Percentiles rank a stretch among this genome's conserved stretches.
Conservation (phyloP, 495 filamentous ascomycete genomes). For the Penicillium ochrochloron region DNA sequence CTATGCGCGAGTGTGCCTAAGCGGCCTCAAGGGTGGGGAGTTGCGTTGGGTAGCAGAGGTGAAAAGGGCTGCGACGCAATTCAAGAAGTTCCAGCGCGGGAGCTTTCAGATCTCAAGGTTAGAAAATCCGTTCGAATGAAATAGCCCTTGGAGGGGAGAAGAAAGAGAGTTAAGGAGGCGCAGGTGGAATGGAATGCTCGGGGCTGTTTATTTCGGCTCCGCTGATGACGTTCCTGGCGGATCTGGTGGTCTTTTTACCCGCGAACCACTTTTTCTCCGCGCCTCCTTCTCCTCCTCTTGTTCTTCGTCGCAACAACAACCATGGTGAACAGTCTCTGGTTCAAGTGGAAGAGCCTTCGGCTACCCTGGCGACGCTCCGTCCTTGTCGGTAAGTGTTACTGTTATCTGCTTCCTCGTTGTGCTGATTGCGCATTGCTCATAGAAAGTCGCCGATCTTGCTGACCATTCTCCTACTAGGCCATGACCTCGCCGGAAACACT, state of each 20-base stretch:
- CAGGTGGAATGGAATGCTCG: conserved; percentile 33
- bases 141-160: background rate
- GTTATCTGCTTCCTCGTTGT: conserved; percentile 9
- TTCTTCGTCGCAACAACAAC: conserved; percentile 5
- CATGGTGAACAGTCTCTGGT: conserved; percentile 66
- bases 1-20: conserved; percentile 32
- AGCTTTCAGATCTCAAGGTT: background rate
- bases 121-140: background rate
- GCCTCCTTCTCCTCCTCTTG: conserved; percentile 10
- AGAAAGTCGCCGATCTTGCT: conserved; percentile 15
- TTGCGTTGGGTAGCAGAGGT: conserved; percentile 33
- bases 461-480: conserved; percentile 57
- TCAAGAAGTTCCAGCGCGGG: background rate
- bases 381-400: conserved; percentile 67
- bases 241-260: conserved; percentile 11
- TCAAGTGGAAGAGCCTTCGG: conserved; percentile 80
- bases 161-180: conserved; percentile 14
- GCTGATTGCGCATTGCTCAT: conserved; percentile 19
- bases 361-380: conserved; percentile 87
- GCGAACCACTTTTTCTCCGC: conserved; percentile 26
- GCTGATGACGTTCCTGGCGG: conserved; percentile 39
- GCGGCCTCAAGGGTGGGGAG: conserved; percentile 28
- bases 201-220: conserved; percentile 31
- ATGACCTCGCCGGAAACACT: conserved; percentile 86
- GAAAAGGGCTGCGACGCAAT: conserved; percentile 11